Evolutionary conservation across 306 rosid species (phyloP).

Genomic region (Dalbergia oliveri): DNA sequence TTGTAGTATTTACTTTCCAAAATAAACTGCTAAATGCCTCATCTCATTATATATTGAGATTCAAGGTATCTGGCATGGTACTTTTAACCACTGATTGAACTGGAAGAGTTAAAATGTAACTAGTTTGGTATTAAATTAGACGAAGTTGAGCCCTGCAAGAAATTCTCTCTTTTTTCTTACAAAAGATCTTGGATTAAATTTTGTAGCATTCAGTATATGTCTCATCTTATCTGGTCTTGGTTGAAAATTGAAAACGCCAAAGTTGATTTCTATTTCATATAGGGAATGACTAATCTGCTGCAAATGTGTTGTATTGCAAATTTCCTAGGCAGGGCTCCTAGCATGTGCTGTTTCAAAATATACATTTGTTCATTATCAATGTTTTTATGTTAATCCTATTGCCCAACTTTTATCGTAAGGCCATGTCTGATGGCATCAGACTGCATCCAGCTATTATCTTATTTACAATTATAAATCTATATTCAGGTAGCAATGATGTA

Average conservation of each 20-base stretch:
- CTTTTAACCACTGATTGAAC: neutral
- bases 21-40: neutral
- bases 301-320: slow-evolving; percentile 6
- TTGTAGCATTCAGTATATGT: neutral
- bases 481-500: slow-evolving; percentile 67
- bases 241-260: no score
- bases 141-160: neutral
- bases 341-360: slow-evolving; percentile 16
- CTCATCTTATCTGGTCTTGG: neutral
- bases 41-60: neutral
- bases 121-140: neutral
- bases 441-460: slow-evolving; percentile 36
- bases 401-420: neutral
- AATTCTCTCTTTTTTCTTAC: neutral
- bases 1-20: slow-evolving; percentile 16
- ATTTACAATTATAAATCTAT: slow-evolving; percentile 32
- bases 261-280: slow-evolving; percentile 2
- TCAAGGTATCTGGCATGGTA: neutral
- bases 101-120: neutral
- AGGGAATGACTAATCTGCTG: slow-evolving; percentile 31
- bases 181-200: neutral
- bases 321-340: neutral
- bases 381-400: neutral
- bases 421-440: neutral
- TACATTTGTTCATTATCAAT: slow-evolving; percentile 4